Evolutionary conservation across 2,329 filamentous ascomycete genomes (phyloP).

Genomic region (Pezicula radicicola): DNA sequence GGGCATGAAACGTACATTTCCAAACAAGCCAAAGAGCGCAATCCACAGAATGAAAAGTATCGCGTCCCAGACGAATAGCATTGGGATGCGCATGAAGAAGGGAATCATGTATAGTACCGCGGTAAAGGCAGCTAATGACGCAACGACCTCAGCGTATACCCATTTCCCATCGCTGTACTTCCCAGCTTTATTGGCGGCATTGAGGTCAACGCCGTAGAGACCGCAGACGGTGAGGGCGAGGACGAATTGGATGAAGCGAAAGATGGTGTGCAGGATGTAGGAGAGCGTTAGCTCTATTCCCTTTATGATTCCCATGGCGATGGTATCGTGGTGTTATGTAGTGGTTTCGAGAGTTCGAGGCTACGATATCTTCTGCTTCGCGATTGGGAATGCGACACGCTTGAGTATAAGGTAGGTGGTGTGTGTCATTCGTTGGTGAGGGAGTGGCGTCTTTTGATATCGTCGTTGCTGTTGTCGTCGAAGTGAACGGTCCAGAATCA

Average conservation of each 20-base stretch:
- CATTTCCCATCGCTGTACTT: constrained; percentile 63
- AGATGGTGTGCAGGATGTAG: constrained; percentile 53
- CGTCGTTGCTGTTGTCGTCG: too few relatives aligned
- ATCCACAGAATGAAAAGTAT: constrained; percentile 78
- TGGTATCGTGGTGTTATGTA: not conserved
- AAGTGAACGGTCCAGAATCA: too few relatives aligned
- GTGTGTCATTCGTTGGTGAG: too few relatives aligned
- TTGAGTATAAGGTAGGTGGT: too few relatives aligned
- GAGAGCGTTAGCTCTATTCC: constrained; percentile 14
- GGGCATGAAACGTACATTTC: constrained; percentile 41
- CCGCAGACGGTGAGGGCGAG: constrained; percentile 75
- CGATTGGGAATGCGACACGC: too few relatives aligned
- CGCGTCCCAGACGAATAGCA: constrained; percentile 65
- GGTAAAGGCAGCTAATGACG: constrained; percentile 61
- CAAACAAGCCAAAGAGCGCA: constrained; percentile 80
- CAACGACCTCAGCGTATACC: constrained; percentile 75
- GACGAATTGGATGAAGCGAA: constrained; percentile 76
- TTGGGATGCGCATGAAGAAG: constrained; percentile 49
- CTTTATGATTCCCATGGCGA: constrained; percentile 16
- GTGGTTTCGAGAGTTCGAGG: too few relatives aligned
- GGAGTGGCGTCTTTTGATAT: too few relatives aligned
- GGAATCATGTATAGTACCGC: constrained; percentile 64
- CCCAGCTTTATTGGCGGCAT: constrained; percentile 45
- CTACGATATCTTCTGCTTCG: too few relatives aligned
- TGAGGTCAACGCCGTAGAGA: constrained; percentile 71